These are phyloP conservation scores for Farysia itapuensis DNA, from an alignment of 1,284 basidiomycete species.

Conservation along the genomic window DNA sequence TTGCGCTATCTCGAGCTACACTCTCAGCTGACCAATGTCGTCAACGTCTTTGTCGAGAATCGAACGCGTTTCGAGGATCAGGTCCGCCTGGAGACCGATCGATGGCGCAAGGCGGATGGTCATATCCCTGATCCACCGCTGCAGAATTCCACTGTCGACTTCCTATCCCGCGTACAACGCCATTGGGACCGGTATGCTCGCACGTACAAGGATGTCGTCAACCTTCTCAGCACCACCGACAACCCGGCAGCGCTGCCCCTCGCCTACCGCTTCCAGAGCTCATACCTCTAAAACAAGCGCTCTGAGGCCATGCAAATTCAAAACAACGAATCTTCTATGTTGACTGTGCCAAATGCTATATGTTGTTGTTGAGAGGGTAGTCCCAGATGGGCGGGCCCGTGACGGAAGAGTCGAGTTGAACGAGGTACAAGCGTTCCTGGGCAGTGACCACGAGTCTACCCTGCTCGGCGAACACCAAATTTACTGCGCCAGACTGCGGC, in stretches of 20 bases:
- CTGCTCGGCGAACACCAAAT: slow-evolving; percentile 5
- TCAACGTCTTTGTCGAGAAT: slow-evolving; percentile 50
- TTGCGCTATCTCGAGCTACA: slow-evolving; percentile 48
- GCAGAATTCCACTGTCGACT: slow-evolving; percentile 24
- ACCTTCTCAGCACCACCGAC: slow-evolving; percentile 55
- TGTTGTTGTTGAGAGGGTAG: too few species aligned
- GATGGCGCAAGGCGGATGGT: slow-evolving; percentile 30
- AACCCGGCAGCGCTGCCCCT: slow-evolving; percentile 57
- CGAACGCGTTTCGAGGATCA: slow-evolving; percentile 44
- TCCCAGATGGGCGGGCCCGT: slow-evolving; percentile 1
- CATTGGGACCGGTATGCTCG: slow-evolving; percentile 49
- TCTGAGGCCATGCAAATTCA: too few species aligned
- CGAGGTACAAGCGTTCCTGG: slow-evolving; percentile 3
- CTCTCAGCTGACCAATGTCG: slow-evolving; percentile 42
- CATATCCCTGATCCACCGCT: slow-evolving; percentile 18
- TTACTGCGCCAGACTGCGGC: slow-evolving; percentile 1
- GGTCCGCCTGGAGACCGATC: slow-evolving; percentile 37
- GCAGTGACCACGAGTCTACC: slow-evolving; percentile 5
- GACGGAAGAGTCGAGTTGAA: neutral
- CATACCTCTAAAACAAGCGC: slow-evolving; percentile 30
- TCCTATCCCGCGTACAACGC: slow-evolving; percentile 37
- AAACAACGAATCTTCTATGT: too few species aligned
- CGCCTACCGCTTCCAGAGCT: slow-evolving; percentile 52
- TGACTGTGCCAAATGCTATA: too few species aligned
- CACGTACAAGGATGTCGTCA: slow-evolving; percentile 56